Conservation (phyloP, 2,329 filamentous ascomycete genomes). For the Alternaria dauci region DNA sequence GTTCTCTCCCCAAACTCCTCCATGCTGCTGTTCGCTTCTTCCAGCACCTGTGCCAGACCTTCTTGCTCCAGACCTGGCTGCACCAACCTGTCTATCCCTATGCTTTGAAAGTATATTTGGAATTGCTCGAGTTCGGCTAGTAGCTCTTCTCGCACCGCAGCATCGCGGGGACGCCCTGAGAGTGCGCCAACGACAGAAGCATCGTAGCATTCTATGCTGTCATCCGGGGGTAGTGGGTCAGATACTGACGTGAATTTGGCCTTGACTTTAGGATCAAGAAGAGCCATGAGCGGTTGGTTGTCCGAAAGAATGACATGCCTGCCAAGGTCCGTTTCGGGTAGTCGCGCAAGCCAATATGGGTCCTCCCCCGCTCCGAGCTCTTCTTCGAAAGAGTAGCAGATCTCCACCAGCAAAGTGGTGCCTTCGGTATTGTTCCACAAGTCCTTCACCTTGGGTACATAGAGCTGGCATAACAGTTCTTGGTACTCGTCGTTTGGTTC, state of each 20-base stretch:
- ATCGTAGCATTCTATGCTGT: conserved; percentile 47
- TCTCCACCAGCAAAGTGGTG: conserved; percentile 72
- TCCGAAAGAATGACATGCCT: conserved; percentile 83
- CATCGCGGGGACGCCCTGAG: conserved; percentile 5
- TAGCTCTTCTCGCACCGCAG: conserved; percentile 26
- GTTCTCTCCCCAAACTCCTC: conserved; percentile 42
- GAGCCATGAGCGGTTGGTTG: conserved; percentile 72
- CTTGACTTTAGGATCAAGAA: conserved; percentile 73
- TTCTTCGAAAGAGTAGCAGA: conserved; percentile 62
- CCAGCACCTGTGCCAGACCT: conserved; percentile 29
- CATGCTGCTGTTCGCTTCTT: conserved; percentile 31
- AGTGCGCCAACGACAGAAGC: neutral
- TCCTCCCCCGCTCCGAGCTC: conserved; percentile 33
- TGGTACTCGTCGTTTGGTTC: conserved; percentile 71
- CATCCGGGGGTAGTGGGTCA: conserved; percentile 79
- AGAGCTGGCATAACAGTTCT: conserved; percentile 76
- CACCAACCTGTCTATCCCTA: conserved; percentile 34
- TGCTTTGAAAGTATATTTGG: conserved; percentile 39
- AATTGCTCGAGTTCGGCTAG: conserved; percentile 36
- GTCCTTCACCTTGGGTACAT: conserved; percentile 78
- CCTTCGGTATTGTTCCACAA: conserved; percentile 84
- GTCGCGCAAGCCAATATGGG: conserved; percentile 44
- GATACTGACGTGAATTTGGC: conserved; percentile 67
- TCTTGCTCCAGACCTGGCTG: conserved; percentile 28
- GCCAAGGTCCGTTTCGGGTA: conserved; percentile 62